Evolutionary conservation across 306 rosid genomes (phyloP).

Genomic region (Aeschynomene evenia): DNA sequence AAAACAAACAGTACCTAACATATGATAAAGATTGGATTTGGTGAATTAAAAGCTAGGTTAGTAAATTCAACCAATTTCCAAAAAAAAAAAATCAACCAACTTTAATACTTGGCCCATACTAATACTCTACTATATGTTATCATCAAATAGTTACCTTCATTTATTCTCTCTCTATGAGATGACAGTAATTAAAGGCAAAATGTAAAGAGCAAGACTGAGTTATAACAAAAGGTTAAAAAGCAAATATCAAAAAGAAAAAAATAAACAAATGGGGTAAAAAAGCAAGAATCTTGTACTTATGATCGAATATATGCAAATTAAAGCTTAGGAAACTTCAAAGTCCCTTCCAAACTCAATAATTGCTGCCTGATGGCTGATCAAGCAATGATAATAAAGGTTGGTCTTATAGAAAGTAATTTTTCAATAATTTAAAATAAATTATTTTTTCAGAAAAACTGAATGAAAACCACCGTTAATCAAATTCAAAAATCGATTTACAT

Average conservation of each 20-base stretch:
- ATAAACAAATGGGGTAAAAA: neutral
- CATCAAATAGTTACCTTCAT: neutral
- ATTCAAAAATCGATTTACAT: neutral
- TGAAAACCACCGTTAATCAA: neutral
- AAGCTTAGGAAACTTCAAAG: neutral
- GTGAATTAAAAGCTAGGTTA: neutral
- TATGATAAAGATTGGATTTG: conserved; percentile 1
- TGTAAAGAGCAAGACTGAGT: neutral
- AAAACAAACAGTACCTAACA: no score
- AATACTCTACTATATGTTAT: neutral
- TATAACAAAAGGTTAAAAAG: neutral
- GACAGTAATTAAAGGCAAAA: neutral
- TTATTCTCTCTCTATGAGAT: neutral
- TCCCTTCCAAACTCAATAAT: neutral
- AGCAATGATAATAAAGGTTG: no score
- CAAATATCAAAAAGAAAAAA: neutral
- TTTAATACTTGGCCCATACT: neutral
- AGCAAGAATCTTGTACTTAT: neutral
- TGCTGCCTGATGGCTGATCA: no score
- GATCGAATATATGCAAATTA: neutral
- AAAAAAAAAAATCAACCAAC: no score
- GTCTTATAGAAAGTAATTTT: no score
- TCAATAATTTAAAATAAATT: no score
- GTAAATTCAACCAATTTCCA: no score
- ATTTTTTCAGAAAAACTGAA: no score